Evolutionary conservation across 331 rosid species (phyloP).

Genomic region (Cydonia oblonga): DNA sequence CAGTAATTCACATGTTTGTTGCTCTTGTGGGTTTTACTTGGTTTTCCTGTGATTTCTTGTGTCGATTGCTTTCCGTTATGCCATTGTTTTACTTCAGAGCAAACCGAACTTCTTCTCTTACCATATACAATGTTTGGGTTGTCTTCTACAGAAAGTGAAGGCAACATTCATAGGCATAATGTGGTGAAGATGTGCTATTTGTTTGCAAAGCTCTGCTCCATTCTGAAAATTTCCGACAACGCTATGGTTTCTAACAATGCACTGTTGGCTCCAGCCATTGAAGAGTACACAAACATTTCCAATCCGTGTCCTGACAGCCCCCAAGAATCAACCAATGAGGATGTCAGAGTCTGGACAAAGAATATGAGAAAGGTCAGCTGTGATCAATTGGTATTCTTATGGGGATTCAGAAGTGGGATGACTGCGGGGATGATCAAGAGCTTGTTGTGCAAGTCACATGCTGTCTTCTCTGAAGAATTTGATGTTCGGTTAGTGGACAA

Average conservation of each 20-base stretch:
- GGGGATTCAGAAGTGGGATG: conserved; percentile 58
- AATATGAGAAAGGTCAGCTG: conserved; percentile 37
- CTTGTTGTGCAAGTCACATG: conserved; percentile 39
- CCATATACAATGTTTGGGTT: no score
- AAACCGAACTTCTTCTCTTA: background rate
- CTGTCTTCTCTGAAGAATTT: conserved; percentile 48
- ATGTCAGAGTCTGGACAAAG: conserved; percentile 42
- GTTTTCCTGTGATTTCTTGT: background rate
- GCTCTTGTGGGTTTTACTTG: background rate
- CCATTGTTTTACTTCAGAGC: background rate
- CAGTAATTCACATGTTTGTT: background rate
- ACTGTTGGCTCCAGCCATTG: conserved; percentile 26
- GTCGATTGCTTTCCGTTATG: background rate
- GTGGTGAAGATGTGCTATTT: conserved; percentile 50
- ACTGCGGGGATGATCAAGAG: conserved; percentile 55
- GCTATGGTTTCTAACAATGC: conserved; percentile 14
- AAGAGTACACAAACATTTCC: conserved; percentile 28
- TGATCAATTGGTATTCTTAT: conserved; percentile 52
- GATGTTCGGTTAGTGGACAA: conserved; percentile 60
- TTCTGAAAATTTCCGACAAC: conserved; percentile 40
- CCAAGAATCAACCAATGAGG: conserved; percentile 19
- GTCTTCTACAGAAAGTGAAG: conserved; percentile 43
- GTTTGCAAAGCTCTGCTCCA: conserved; percentile 58
- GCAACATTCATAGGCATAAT: conserved; percentile 42
- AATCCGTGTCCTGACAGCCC: conserved; percentile 16